A percentile compares a stretch with the other conserved stretches of the same genome.
phyloP scores from a whole-genome alignment of 176 grass and related monocot genomes.

The Puccinellia tenuiflora region DNA sequence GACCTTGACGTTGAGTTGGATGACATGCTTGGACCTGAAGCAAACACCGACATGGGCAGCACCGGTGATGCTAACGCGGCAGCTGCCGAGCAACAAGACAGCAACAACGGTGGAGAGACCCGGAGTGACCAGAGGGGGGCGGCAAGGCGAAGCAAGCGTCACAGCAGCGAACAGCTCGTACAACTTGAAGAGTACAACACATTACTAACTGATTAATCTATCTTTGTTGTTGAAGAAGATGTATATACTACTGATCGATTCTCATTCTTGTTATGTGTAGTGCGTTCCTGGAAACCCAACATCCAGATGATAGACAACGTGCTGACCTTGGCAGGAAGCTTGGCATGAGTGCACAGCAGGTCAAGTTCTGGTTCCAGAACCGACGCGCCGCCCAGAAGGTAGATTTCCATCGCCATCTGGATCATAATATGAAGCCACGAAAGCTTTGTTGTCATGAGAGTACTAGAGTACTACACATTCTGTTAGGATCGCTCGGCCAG shows the following conservation, averaged over 20 bases:
- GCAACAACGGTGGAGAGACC: background rate
- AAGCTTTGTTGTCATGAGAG: no score
- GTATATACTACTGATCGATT: background rate
- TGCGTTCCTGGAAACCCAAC: background rate
- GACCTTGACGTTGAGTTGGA: background rate
- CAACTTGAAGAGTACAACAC: conserved; percentile 5
- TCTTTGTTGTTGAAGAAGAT: background rate
- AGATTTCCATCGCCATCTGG: background rate
- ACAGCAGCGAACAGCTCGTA: background rate
- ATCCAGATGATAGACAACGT: background rate
- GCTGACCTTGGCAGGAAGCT: background rate
- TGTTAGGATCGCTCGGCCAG: no score
- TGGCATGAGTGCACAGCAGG: background rate
- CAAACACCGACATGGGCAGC: background rate
- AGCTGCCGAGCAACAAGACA: background rate
- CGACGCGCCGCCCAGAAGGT: background rate
- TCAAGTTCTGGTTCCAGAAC: conserved; percentile 42
- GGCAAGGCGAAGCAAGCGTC: background rate
- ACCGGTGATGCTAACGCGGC: background rate
- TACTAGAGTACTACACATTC: no score
- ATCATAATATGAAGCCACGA: background rate
- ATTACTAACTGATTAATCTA: background rate
- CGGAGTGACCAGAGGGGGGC: background rate
- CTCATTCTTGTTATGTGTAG: background rate
- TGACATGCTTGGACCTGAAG: background rate